These are phyloP conservation scores for Nothomitra cinnamomea DNA, from an alignment of 2,329 filamentous ascomycete species.

Conservation along the genomic window DNA sequence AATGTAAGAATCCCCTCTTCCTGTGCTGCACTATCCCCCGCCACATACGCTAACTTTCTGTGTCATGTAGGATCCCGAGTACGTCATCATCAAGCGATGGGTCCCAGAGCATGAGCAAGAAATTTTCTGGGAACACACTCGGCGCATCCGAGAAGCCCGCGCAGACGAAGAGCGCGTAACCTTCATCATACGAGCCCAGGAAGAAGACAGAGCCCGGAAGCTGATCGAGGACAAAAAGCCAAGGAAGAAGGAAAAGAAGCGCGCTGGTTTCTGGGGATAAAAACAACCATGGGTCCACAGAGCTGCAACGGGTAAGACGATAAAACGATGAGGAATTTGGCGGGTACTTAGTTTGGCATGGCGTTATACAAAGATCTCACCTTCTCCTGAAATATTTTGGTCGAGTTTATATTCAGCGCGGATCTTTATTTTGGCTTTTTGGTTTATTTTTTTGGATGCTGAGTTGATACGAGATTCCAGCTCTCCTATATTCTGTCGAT, in stretches of 20 bases:
- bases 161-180: background rate
- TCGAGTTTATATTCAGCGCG: too few relatives aligned
- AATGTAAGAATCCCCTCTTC: constrained; percentile 19
- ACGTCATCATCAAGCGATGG: constrained; percentile 56
- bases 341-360: too few relatives aligned
- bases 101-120: constrained; percentile 56
- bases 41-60: constrained; percentile 9
- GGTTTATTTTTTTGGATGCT: too few relatives aligned
- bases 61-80: constrained; percentile 43
- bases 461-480: too few relatives aligned
- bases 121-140: constrained; percentile 54
- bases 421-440: too few relatives aligned
- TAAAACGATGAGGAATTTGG: background rate
- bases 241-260: constrained; percentile 1
- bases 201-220: background rate
- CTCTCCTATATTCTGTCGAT: too few relatives aligned
- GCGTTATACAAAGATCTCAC: too few relatives aligned
- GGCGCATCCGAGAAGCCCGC: constrained; percentile 38
- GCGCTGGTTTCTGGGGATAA: background rate
- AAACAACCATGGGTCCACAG: background rate
- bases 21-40: background rate
- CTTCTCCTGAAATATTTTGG: too few relatives aligned
- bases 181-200: background rate
- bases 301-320: background rate
- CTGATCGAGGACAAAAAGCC: background rate